Conservation (phyloP, 2,329 filamentous ascomycete species). For the Fusarium dlaminii region DNA sequence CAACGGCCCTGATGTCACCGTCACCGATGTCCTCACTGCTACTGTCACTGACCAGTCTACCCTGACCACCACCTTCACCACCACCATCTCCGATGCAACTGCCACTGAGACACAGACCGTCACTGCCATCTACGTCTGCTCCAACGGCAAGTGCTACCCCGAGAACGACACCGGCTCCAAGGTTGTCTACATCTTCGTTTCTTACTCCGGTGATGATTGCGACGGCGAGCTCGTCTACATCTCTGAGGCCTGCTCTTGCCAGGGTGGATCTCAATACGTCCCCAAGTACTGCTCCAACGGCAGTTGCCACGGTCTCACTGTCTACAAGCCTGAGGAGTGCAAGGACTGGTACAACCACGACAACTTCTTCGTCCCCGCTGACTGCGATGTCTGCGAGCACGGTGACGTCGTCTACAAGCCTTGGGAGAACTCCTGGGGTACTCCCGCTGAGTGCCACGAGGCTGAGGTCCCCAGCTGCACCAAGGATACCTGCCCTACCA, state of each 20-base stretch:
- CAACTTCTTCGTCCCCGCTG: constrained; percentile 21
- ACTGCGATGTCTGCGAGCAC: constrained; percentile 24
- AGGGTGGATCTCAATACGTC: constrained; percentile 31
- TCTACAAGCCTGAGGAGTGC: constrained; percentile 39
- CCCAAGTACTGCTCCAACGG: constrained; percentile 30
- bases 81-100: constrained; percentile 14
- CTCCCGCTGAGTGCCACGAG: constrained; percentile 8
- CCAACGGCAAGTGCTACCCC: constrained; percentile 27
- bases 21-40: constrained; percentile 13
- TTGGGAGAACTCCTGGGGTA: constrained; percentile 26
- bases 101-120: constrained; percentile 26
- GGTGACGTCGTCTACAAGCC: constrained; percentile 39
- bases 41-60: constrained; percentile 30
- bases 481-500: constrained; percentile 4
- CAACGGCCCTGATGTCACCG: not conserved
- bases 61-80: constrained; percentile 32
- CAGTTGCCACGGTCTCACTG: constrained; percentile 29
- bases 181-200: constrained; percentile 33
- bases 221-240: constrained; percentile 33
- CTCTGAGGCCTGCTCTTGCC: constrained; percentile 29
- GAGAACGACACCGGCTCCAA: not conserved
- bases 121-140: constrained; percentile 35
- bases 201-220: constrained; percentile 31
- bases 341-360: constrained; percentile 20
- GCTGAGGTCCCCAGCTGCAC: constrained; percentile 5